A percentile compares a stretch with the other conserved stretches of the same genome.
phyloP scores from a whole-genome alignment of 805 yeast species.

The Ogataea ganodermae region DNA sequence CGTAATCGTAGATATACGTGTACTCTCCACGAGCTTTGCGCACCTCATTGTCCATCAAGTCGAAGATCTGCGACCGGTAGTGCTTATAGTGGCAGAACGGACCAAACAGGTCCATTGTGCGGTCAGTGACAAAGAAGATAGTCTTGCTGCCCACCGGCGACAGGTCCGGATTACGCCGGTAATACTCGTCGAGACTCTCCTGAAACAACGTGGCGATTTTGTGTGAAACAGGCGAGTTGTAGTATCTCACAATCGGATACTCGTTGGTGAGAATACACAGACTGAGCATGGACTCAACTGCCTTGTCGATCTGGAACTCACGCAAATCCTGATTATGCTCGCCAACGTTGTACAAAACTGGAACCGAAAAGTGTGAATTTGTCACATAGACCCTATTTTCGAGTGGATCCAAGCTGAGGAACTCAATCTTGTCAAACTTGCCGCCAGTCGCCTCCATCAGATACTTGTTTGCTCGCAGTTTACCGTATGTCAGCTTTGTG shows the following conservation, averaged over 20 bases:
- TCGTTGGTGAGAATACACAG: constrained; percentile 81
- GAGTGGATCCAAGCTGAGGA: constrained; percentile 57
- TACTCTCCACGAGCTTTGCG: constrained; percentile 30
- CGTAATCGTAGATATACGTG: constrained; percentile 29
- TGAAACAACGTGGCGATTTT: constrained; percentile 73
- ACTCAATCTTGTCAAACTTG: constrained; percentile 35
- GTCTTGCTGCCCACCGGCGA: constrained; percentile 55
- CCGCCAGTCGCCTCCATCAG: constrained; percentile 27
- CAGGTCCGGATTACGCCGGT: constrained; percentile 65
- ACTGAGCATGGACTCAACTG: constrained; percentile 68
- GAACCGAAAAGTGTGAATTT: constrained; percentile 61
- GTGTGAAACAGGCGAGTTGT: constrained; percentile 53
- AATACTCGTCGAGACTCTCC: constrained; percentile 68
- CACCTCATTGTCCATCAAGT: constrained; percentile 42
- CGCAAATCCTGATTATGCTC: constrained; percentile 62
- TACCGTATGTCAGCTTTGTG: constrained; percentile 18
- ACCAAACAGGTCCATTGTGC: constrained; percentile 79
- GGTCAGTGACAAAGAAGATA: constrained; percentile 73
- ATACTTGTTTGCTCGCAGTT: constrained; percentile 18
- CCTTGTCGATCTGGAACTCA: constrained; percentile 53
- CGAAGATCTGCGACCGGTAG: constrained; percentile 91
- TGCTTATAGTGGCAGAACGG: constrained; percentile 88
- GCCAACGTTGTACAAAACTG: constrained; percentile 73
- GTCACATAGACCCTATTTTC: constrained; percentile 75
- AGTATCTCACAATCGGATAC: constrained; percentile 82